Evolutionary conservation across 768 basidiomycete species (phyloP).

Genomic region (Russula dissimulans): DNA sequence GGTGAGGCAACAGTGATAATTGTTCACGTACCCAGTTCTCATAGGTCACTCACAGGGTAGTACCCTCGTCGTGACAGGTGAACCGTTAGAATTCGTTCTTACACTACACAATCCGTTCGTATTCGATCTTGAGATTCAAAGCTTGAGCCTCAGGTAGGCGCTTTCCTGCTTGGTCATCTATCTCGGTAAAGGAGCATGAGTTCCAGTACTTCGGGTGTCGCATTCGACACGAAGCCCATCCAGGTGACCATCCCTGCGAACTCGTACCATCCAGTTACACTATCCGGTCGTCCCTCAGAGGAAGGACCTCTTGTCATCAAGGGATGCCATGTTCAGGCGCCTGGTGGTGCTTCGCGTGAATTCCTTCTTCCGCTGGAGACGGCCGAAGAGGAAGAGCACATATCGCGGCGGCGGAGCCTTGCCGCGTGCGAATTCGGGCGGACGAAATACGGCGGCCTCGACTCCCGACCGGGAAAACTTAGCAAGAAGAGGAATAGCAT

Average conservation of each 20-base stretch:
- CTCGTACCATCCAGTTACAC: conserved; percentile 60
- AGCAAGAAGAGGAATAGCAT: conserved; percentile 31
- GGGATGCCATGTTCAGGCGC: conserved; percentile 72
- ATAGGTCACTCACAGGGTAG: conserved; percentile 34
- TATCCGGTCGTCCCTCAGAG: conserved; percentile 56
- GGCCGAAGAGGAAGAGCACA: conserved; percentile 57
- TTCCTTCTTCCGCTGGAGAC: conserved; percentile 70
- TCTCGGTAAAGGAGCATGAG: background rate
- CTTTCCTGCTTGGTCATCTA: background rate
- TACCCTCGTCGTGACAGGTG: conserved; percentile 70
- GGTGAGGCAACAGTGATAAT: conserved; percentile 32
- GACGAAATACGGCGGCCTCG: conserved; percentile 66
- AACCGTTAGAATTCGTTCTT: conserved; percentile 71
- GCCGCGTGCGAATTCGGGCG: conserved; percentile 58
- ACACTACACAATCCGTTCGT: conserved; percentile 87
- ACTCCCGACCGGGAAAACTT: conserved; percentile 50
- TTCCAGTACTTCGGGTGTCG: conserved; percentile 69
- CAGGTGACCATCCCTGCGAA: conserved; percentile 63
- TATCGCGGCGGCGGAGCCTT: conserved; percentile 47
- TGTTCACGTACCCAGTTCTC: background rate
- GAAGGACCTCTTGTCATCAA: conserved; percentile 62
- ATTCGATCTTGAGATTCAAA: conserved; percentile 84
- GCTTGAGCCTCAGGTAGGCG: conserved; percentile 66
- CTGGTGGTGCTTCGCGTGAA: conserved; percentile 60
- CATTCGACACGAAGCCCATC: conserved; percentile 57